Base-by-base conservation (phyloP, 495 filamentous ascomycete species). In the Penicillium robsamsonii region DNA sequence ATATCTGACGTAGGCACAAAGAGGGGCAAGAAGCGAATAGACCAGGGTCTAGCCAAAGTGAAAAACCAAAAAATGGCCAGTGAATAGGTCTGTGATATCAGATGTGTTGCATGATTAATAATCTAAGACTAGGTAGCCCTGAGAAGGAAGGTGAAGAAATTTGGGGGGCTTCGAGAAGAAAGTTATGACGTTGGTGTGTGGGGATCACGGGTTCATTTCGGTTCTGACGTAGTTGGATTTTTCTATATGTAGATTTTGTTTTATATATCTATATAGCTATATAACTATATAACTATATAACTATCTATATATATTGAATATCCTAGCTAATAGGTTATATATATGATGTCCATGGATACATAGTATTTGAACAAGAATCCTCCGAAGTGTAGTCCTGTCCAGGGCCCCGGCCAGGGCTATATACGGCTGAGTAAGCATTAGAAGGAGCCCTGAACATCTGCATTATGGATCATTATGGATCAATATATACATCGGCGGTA, bases 71-170 rank as follows among this genome's bases (percentile, higher is more conserved):
- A 50, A 51, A 41, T n/a, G 30, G 30, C 1, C 30, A 37, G 59
- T 50, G 55, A 59, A 57, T 46, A 40, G 43, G 53, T 56, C 56
- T 68, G 61, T 68, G 61, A 70, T 68, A 71, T 71, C 61, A 63
- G 59, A 67, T 65, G 61, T 55, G 57, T 59, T 59, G 55, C 58
- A 64, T 67, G 56, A 68, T 66, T 68, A 68, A 57, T 61, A 57
- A 53, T 46, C 47, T 27, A 7, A 27, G n/a, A 22, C 35, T 17
- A 29, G 42, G 35, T 25, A 18, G 42, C 31, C 42, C 31, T 46
- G 50, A 18, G 42, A 24, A 46, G 22, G 10, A 29, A 25, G 50
- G 50, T 25, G 43, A 55, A 47, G 37, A 55, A 53, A 53, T 46
- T 54, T 46, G 56, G 45, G 50, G 22, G 50, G 46, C 50, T 62